Conservation (phyloP, 2,329 filamentous ascomycete genomes). For the Penicillium olsonii region DNA sequence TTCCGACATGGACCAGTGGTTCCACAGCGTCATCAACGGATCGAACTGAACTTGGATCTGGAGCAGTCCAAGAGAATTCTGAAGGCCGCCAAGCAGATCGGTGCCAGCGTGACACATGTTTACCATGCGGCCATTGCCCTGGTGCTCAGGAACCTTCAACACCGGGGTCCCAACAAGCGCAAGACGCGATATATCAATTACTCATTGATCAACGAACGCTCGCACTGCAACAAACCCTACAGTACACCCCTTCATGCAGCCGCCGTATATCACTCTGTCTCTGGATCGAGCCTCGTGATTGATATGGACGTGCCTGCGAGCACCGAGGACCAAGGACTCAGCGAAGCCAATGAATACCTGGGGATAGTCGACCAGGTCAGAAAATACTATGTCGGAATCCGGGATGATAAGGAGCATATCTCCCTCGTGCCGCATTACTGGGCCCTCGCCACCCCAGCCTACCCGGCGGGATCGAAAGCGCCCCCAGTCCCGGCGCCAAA, state of each 20-base stretch:
- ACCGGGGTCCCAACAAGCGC: slow-evolving; percentile 5
- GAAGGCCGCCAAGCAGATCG: slow-evolving; percentile 10
- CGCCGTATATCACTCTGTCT: slow-evolving; percentile 28
- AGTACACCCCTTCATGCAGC: slow-evolving; percentile 18
- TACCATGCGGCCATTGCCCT: slow-evolving; percentile 28
- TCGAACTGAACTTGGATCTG: slow-evolving; percentile 14
- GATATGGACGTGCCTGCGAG: slow-evolving; percentile 18
- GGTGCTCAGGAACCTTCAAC: slow-evolving; percentile 19
- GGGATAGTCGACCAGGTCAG: slow-evolving; percentile 12
- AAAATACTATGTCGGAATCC: slow-evolving; percentile 20
- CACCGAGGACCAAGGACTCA: neutral
- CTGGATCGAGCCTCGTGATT: slow-evolving; percentile 20
- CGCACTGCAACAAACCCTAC: slow-evolving; percentile 22
- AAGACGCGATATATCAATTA: slow-evolving; percentile 28
- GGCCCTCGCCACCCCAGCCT: slow-evolving; percentile 20
- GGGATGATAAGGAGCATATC: slow-evolving; percentile 23
- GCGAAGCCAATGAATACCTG: slow-evolving; percentile 11
- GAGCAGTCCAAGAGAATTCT: slow-evolving; percentile 18
- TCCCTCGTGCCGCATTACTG: slow-evolving; percentile 22
- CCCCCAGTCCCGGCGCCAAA: slow-evolving; percentile 21
- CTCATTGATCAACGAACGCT: slow-evolving; percentile 25
- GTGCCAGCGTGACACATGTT: slow-evolving; percentile 25
- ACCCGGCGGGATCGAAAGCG: slow-evolving; percentile 11
- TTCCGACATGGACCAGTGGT: slow-evolving; percentile 5
- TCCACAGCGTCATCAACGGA: slow-evolving; percentile 25